Conservation (phyloP, 23 red algal species). For the Gracilariopsis chorda region DNA sequence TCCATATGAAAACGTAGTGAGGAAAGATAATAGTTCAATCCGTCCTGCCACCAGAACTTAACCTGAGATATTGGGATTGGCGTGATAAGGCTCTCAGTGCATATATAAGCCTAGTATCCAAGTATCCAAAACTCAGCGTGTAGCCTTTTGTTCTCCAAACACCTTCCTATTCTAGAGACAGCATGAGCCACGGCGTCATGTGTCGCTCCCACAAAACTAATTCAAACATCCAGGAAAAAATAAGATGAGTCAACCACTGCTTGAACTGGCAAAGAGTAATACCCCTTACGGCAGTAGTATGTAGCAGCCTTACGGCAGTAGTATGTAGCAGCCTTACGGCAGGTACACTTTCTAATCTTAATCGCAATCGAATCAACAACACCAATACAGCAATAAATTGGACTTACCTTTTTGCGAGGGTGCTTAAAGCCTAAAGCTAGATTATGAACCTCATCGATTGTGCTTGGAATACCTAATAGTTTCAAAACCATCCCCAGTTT, state of each 20-base stretch:
- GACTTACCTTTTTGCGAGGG: not conserved
- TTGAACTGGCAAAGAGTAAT: not conserved
- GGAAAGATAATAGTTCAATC: slow-evolving; percentile 7
- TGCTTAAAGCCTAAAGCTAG: not conserved
- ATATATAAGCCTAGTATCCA: not conserved
- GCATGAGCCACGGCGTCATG: slow-evolving; percentile 2
- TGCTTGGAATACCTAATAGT: not conserved
- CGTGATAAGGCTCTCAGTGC: slow-evolving; percentile 10
- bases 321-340: no score
- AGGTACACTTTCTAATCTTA: not conserved
- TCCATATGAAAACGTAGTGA: not conserved
- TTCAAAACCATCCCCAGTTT: not conserved
- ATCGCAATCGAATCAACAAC: not conserved
- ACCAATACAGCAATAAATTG: not conserved
- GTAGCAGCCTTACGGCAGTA: no score
- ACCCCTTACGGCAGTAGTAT: slow-evolving; percentile 20
- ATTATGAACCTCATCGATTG: not conserved
- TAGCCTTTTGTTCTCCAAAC: not conserved
- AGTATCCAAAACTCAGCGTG: slow-evolving; percentile 20
- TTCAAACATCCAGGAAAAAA: not conserved
- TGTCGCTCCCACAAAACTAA: not conserved
- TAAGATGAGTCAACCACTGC: slow-evolving; percentile 11
- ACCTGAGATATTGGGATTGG: not conserved
- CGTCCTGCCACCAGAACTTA: not conserved
- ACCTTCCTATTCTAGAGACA: not conserved